Evolutionary conservation across 2,329 filamentous ascomycete species (phyloP).

Genomic region (Mycosphaerelloides madeirae): DNA sequence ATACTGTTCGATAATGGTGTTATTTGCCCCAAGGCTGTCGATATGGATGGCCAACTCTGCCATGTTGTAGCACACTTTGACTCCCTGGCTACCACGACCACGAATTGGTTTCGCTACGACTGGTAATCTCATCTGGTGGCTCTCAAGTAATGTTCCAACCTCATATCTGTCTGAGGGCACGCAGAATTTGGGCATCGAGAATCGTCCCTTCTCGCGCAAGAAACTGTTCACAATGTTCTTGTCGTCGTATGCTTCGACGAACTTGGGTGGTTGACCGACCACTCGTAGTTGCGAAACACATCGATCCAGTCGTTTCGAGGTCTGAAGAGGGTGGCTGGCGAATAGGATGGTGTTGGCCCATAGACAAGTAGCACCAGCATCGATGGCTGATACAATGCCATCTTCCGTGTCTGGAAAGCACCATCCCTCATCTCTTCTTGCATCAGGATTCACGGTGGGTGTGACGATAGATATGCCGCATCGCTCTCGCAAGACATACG

Average conservation of each 20-base stretch:
- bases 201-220: conserved; percentile 33
- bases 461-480: conserved; percentile 30
- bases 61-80: conserved; percentile 41
- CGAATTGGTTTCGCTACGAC: conserved; percentile 48
- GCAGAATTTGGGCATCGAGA: conserved; percentile 15
- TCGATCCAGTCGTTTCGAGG: conserved; percentile 31
- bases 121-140: conserved; percentile 24
- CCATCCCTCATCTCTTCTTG: conserved; percentile 30
- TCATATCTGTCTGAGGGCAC: conserved; percentile 21
- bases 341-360: conserved; percentile 53
- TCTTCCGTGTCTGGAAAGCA: conserved; percentile 43
- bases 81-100: conserved; percentile 48
- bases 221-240: conserved; percentile 47
- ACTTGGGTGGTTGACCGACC: conserved; percentile 44
- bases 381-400: conserved; percentile 39
- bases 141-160: background rate
- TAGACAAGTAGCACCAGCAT: conserved; percentile 39
- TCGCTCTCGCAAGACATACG: conserved; percentile 35
- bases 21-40: conserved; percentile 32
- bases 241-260: conserved; percentile 49
- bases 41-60: conserved; percentile 35
- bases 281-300: conserved; percentile 34
- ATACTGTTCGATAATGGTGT: conserved; percentile 48
- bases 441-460: background rate
- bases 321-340: conserved; percentile 46